phyloP scores from a whole-genome alignment of 805 yeast genomes.

The Cyberlindnera meyerae region DNA sequence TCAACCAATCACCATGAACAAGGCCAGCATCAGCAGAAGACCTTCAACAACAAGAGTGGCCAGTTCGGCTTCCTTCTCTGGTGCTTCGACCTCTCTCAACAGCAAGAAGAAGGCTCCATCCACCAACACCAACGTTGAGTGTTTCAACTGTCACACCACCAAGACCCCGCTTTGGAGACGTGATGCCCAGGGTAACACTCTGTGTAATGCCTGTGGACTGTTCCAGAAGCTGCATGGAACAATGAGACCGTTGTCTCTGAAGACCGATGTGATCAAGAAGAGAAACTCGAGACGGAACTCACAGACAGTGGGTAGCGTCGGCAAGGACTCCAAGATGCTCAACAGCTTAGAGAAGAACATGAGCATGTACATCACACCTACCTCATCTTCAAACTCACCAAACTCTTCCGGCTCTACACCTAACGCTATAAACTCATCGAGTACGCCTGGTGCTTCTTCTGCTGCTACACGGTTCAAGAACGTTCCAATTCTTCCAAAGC shows the following conservation, averaged over 20 bases:
- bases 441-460: no score
- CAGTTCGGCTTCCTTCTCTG: slow-evolving; percentile 16
- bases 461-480: slow-evolving; percentile 20
- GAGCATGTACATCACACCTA: slow-evolving; percentile 20
- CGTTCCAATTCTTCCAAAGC: slow-evolving; percentile 27
- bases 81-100: slow-evolving; percentile 17
- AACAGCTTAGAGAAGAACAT: slow-evolving; percentile 22
- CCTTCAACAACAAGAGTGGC: slow-evolving; percentile 8
- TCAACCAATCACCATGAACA: slow-evolving; percentile 4
- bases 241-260: slow-evolving; percentile 81
- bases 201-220: slow-evolving; percentile 94
- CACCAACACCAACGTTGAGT: slow-evolving; percentile 32
- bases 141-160: slow-evolving; percentile 84
- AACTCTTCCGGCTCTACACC: slow-evolving; percentile 11
- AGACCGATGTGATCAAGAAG: slow-evolving; percentile 88
- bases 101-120: slow-evolving; percentile 23
- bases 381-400: slow-evolving; percentile 22
- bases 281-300: slow-evolving; percentile 38
- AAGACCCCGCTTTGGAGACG: slow-evolving; percentile 95
- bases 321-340: slow-evolving; percentile 13
- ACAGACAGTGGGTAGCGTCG: slow-evolving; percentile 9
- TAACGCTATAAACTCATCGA: slow-evolving; percentile 1
- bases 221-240: slow-evolving; percentile 89
- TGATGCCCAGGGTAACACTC: slow-evolving; percentile 81
- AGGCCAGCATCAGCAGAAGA: neutral